Evolutionary conservation across 306 rosid genomes (phyloP), one percentile per base, ranked within the genome.

Genomic region (Erythrophleum fordii): DNA sequence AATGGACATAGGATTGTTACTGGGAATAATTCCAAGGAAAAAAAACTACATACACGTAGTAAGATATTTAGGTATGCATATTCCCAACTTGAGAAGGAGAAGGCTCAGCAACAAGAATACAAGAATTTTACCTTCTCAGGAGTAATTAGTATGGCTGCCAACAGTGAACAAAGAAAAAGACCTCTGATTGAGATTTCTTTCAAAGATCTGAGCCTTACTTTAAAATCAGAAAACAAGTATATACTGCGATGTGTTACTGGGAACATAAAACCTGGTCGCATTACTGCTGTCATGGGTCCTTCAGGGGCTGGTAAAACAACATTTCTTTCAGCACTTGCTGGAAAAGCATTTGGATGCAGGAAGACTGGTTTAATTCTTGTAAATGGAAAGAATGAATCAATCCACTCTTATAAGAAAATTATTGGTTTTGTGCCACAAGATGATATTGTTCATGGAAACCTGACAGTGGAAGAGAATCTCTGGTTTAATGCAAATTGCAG

Each of bases 231-330:
- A 82, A 91, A 90, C 68, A 93, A 92, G 81, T 91, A 89, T 53
- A 78, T 95, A 48, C 70, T 95, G 87, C 86, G 94, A 83, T 85
- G 89, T 90, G 97, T 93, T 73, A 93, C 94, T 9, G 99, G 99
- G 68, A 87, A 85, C 69, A 88, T 95, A 41, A 95, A 89, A 86
- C 98, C 99, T 49, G 98, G 98, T 70, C 97, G 93, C 49, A 93
- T 95, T 48, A 90, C 98, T 61, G 91, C 99, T 56, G 97, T 95
- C 69, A 93, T 95, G 99, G 99, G 99, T 61, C 99, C 99, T 44
- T 95, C 99, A 49, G 98, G 99, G 35, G 99, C 99, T 52, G 99
- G 99, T 70, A 95, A 95, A 91, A 95, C 99, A 72, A 90, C 94
- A 23, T 89, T 95, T 83, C 96, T 93, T 79, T 93, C 98, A 75